Conservation (phyloP, 768 basidiomycete genomes). For the Suillus spraguei region DNA sequence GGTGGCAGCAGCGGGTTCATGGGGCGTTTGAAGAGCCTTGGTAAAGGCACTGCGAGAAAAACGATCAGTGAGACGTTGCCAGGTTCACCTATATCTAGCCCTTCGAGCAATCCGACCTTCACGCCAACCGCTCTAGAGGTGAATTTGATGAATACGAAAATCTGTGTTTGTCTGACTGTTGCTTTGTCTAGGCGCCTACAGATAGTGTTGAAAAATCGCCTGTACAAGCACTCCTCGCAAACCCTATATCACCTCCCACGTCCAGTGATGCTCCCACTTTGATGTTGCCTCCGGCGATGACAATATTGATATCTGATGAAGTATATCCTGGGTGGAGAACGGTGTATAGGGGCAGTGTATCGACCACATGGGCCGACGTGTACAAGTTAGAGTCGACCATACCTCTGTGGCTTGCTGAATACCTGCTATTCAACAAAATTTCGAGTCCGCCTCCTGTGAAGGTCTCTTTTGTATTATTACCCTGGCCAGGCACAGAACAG, state of each 20-base stretch:
- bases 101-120: constrained; percentile 19
- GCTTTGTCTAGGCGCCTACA: constrained; percentile 26
- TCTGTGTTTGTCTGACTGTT: constrained; percentile 10
- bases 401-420: constrained; percentile 91
- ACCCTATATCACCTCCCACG: constrained; percentile 64
- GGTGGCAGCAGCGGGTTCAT: constrained; percentile 58
- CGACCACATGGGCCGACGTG: constrained; percentile 55
- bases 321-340: constrained; percentile 71
- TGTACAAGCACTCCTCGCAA: constrained; percentile 54
- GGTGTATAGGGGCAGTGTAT: constrained; percentile 74
- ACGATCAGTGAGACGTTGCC: constrained; percentile 21
- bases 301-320: constrained; percentile 83
- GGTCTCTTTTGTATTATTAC: constrained; percentile 87
- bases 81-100: constrained; percentile 27
- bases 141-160: constrained; percentile 6
- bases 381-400: constrained; percentile 69
- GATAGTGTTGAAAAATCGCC: constrained; percentile 46
- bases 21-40: constrained; percentile 77
- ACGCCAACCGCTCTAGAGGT: constrained; percentile 27
- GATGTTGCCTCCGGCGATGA: constrained; percentile 57
- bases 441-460: constrained; percentile 61
- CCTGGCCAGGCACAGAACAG: constrained; percentile 64
- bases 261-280: constrained; percentile 74
- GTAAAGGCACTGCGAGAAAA: constrained; percentile 53
- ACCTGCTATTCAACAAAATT: constrained; percentile 69